phyloP scores from a whole-genome alignment of 257 asterid species.

The Ophiorrhiza pumila region DNA sequence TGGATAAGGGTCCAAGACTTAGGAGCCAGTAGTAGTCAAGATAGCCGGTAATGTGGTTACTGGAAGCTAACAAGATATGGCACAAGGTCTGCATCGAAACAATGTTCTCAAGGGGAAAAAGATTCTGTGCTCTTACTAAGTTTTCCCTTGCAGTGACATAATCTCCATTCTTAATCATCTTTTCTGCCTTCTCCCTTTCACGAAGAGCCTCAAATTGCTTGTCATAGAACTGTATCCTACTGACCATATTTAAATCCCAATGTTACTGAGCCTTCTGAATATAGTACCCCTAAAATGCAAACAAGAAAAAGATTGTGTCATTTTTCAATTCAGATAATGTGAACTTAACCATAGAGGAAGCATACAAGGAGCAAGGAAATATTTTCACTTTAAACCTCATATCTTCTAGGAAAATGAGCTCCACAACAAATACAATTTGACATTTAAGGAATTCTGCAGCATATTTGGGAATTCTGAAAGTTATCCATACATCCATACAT shows the following conservation, averaged over 20 bases:
- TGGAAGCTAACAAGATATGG: slow-evolving; percentile 18
- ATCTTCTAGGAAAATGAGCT: neutral
- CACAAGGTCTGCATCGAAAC: slow-evolving; percentile 20
- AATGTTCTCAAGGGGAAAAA: slow-evolving; percentile 15
- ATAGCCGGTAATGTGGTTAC: slow-evolving; percentile 3
- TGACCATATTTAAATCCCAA: slow-evolving; percentile 2
- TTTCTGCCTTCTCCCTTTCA: slow-evolving; percentile 15
- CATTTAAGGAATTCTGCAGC: neutral
- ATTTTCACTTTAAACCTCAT: neutral
- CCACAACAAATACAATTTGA: too few species aligned
- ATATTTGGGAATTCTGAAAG: neutral
- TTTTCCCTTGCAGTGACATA: slow-evolving; percentile 20
- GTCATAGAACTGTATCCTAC: slow-evolving; percentile 1
- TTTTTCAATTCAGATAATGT: neutral
- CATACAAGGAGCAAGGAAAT: neutral
- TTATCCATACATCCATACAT: neutral
- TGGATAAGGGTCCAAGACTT: slow-evolving; percentile 12
- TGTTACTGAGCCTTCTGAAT: neutral
- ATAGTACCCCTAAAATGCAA: neutral
- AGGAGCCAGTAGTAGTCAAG: slow-evolving; percentile 24
- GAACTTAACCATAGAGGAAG: neutral
- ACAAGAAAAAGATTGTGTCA: neutral
- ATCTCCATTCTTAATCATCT: slow-evolving; percentile 18
- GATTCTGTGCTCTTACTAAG: slow-evolving; percentile 9
- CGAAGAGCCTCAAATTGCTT: slow-evolving; percentile 19